Conservation (phyloP, 495 filamentous ascomycete species). For the Cercophora newfieldiana region DNA sequence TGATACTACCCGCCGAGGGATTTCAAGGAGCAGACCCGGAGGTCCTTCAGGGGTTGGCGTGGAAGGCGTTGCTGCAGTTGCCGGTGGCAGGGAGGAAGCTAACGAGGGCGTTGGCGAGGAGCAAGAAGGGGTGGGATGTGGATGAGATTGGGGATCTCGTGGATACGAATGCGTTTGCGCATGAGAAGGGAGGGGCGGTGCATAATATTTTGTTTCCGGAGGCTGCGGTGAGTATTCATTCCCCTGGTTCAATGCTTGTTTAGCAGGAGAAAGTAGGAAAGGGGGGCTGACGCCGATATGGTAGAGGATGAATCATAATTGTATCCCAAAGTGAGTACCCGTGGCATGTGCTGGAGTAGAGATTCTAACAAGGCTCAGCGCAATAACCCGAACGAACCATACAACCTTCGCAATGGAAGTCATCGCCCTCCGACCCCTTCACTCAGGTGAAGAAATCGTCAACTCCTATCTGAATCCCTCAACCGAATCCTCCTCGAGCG, state of each 20-base stretch:
- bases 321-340: constrained; percentile 4
- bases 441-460: background rate
- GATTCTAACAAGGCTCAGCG: background rate
- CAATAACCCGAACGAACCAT: constrained; percentile 4
- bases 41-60: background rate
- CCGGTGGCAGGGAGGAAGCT: background rate
- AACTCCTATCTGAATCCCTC: constrained; percentile 13
- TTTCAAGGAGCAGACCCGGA: background rate
- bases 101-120: constrained; percentile 9
- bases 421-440: background rate
- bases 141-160: constrained; percentile 16
- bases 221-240: constrained; percentile 12
- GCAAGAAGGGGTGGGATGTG: background rate
- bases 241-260: background rate
- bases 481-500: background rate
- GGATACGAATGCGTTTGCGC: constrained; percentile 18
- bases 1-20: background rate
- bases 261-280: background rate
- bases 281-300: background rate
- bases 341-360: background rate
- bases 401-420: constrained; percentile 5
- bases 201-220: constrained; percentile 9
- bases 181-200: constrained; percentile 11
- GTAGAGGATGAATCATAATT: constrained; percentile 19
- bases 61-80: constrained; percentile 12